Evolutionary conservation across 2,329 filamentous ascomycete genomes (phyloP), one percentile per base, ranked within the genome.

Genomic region (Aspergillus neoniger): DNA sequence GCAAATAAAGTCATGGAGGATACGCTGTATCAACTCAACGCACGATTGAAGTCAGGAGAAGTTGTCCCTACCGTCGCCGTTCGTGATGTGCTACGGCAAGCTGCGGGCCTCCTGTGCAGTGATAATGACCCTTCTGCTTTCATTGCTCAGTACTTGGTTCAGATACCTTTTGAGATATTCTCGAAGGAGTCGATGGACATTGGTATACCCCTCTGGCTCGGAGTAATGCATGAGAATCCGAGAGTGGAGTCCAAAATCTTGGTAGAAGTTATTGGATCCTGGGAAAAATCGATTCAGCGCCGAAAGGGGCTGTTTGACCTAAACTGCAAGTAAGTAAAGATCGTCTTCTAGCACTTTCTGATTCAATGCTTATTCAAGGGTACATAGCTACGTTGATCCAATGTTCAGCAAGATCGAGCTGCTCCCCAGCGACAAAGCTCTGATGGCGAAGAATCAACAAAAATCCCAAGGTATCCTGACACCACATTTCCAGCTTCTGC

Each of bases 101-200:
- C 94, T 23, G 93, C 95, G 36, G 91, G 92, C 28, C 80, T 98
- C 15, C 83, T 99, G 5, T 98, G 93, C 75, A 87, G 90, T 58
- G 89, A 87, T 65, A 85, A 87, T 62, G 86, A 85, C 48, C 89
- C 92, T 63, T 89, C 93, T 71, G 89, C 89, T 59, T 86, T 90
- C 1, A 88, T 97, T 58, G 87, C 92, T 12, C 91, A 94, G 70
- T 90, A 96, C 70, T 83, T 99, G 15, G 94, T 99, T 63, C 89
- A 87, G 67, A 95, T 99, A 62, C 96, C 95, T 0, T 99, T 99
- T 76, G 86, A 87, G 43, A 86, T 96, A 50, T 98, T 99, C 74
- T 96, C 90, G 5, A 96, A 96, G 74, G 91, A 96, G 70, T 95
- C 93, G 2, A 95, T 99, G 74, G 96, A 96, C 73, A 86, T 98